These are phyloP conservation scores for Pleurotus cornucopiae DNA, from an alignment of 768 basidiomycete species.

Conservation along the genomic window DNA sequence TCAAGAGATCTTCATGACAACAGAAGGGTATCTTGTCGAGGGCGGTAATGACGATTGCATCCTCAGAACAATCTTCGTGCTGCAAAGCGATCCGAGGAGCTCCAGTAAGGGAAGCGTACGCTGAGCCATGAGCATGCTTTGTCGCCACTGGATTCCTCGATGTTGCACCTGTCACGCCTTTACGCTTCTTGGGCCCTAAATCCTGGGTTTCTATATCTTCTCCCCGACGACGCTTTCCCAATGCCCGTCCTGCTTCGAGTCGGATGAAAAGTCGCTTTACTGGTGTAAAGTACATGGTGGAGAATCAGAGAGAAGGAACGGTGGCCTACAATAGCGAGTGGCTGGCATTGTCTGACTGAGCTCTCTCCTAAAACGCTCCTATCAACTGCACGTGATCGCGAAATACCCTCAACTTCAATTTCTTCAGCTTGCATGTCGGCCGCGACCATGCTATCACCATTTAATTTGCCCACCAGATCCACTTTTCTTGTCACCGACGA, in stretches of 20 bases:
- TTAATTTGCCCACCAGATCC: conserved; percentile 45
- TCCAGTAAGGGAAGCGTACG: background rate
- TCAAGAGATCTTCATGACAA: conserved; percentile 69
- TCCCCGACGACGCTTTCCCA: background rate
- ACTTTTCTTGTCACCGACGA: conserved; percentile 68
- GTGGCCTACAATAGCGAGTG: too few species aligned
- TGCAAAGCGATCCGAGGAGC: conserved; percentile 52
- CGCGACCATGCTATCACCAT: conserved; percentile 45
- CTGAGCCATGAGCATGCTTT: background rate
- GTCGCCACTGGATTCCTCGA: background rate
- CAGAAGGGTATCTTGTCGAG: conserved; percentile 60
- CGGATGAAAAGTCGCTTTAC: background rate
- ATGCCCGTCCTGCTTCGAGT: background rate
- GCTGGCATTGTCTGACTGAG: too few species aligned
- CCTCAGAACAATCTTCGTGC: conserved; percentile 47
- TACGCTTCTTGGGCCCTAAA: background rate
- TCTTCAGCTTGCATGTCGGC: background rate
- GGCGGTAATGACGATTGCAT: conserved; percentile 61
- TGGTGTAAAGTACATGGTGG: too few species aligned
- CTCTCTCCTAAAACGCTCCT: too few species aligned
- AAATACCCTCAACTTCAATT: background rate
- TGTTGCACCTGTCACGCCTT: background rate
- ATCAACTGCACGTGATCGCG: background rate
- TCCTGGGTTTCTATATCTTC: background rate
- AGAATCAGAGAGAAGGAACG: too few species aligned